Evolutionary conservation across 2,329 filamentous ascomycete genomes (phyloP).

Genomic region (Colletotrichum graminicola): DNA sequence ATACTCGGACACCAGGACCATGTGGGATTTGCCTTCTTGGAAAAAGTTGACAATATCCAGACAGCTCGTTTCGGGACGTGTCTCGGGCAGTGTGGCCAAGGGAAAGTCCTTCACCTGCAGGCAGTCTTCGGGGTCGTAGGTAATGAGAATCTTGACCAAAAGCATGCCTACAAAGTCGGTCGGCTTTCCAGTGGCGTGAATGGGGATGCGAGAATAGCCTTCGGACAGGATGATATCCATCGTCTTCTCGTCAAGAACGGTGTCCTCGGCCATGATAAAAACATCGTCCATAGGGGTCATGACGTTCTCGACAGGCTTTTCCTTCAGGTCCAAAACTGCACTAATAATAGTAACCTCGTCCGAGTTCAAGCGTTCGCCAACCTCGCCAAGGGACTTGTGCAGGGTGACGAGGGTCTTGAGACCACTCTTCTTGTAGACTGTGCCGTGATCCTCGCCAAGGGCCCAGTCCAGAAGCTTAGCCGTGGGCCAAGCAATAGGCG

Average conservation of each 20-base stretch:
- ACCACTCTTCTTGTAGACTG: conserved; percentile 97
- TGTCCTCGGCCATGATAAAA: conserved; percentile 96
- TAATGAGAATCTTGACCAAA: conserved; percentile 97
- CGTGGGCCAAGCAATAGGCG: conserved; percentile 91
- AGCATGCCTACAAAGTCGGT: conserved; percentile 97
- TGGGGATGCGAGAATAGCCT: conserved; percentile 95
- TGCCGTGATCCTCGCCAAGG: conserved; percentile 90
- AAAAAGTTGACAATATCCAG: conserved; percentile 99
- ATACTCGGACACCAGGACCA: conserved; percentile 92
- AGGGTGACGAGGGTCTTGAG: conserved; percentile 96
- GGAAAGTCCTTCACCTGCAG: conserved; percentile 91
- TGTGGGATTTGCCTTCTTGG: conserved; percentile 98
- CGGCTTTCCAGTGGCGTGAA: conserved; percentile 85
- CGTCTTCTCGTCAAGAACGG: conserved; percentile 89
- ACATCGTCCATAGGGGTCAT: conserved; percentile 99
- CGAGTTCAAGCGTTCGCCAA: conserved; percentile 90
- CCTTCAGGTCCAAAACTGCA: conserved; percentile 94
- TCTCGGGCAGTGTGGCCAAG: conserved; percentile 93
- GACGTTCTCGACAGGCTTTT: conserved; percentile 92
- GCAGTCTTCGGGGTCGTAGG: conserved; percentile 95
- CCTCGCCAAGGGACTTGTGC: conserved; percentile 90
- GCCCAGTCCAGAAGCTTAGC: conserved; percentile 95
- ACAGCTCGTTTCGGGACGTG: conserved; percentile 93
- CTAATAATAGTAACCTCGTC: conserved; percentile 99
- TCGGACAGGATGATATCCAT: conserved; percentile 95